Conservation (phyloP, 495 filamentous ascomycete species). For the Trichoderma reesei region DNA sequence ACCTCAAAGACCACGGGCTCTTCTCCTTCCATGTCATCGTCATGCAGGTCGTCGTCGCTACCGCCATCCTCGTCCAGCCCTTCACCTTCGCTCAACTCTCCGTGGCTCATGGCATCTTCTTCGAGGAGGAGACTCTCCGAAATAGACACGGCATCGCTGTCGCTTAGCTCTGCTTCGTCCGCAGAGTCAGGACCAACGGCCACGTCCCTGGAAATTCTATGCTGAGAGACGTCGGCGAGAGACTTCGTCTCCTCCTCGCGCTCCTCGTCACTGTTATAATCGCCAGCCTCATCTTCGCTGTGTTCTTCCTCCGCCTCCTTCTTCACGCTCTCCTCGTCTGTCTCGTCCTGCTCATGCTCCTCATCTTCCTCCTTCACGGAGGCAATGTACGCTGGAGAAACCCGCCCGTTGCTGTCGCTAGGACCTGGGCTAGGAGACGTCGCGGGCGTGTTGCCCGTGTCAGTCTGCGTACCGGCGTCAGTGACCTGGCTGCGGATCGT, state of each 20-base stretch:
- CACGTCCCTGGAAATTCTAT: background rate
- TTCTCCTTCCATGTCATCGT: slow-evolving; percentile 37
- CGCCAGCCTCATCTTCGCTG: background rate
- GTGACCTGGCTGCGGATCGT: slow-evolving; percentile 52
- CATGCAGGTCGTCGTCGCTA: slow-evolving; percentile 28
- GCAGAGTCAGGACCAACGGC: slow-evolving; percentile 15
- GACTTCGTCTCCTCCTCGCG: background rate
- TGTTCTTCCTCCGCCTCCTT: background rate
- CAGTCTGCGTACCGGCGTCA: slow-evolving; percentile 44
- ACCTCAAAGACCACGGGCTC: slow-evolving; percentile 44
- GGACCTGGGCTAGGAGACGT: slow-evolving; percentile 40
- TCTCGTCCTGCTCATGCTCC: slow-evolving; percentile 29
- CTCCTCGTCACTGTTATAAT: background rate
- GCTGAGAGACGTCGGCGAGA: background rate
- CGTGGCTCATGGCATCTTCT: slow-evolving; percentile 15
- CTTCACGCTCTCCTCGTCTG: background rate
- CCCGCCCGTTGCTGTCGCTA: slow-evolving; percentile 29
- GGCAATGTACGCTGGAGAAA: slow-evolving; percentile 23
- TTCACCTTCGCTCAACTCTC: slow-evolving; percentile 19
- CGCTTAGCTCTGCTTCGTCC: background rate
- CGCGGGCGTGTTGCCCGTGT: slow-evolving; percentile 40
- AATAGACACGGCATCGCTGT: background rate
- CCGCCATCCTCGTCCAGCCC: slow-evolving; percentile 22
- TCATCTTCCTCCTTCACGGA: slow-evolving; percentile 32
- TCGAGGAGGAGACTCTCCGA: slow-evolving; percentile 15